A percentile compares a stretch with the other conserved stretches of the same genome.
Evolutionary conservation across 1,284 basidiomycete genomes (phyloP).

Genomic region (Pascua sp.): DNA sequence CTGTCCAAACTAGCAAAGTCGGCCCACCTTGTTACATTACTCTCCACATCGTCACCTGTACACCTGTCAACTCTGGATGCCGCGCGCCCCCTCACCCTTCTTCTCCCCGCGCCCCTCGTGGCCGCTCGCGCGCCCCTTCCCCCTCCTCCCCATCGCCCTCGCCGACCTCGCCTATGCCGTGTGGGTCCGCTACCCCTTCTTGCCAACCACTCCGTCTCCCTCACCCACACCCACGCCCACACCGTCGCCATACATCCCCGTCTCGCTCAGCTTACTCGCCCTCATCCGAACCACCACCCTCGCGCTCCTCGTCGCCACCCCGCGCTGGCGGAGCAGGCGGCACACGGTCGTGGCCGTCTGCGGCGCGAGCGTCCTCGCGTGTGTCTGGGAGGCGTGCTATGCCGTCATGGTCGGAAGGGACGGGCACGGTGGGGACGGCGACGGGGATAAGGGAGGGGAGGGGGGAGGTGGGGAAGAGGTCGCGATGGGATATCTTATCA

Average conservation of each 20-base stretch:
- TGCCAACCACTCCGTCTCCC: background rate
- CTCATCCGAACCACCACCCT: background rate
- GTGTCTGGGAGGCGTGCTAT: conserved; percentile 7
- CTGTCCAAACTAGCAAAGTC: too few relatives aligned
- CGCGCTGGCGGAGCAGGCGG: conserved; percentile 11
- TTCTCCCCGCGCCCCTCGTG: too few relatives aligned
- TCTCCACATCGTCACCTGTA: too few relatives aligned
- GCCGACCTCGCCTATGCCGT: conserved; percentile 7
- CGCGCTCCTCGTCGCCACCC: background rate
- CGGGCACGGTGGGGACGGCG: background rate
- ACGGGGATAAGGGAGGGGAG: background rate
- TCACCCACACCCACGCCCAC: background rate
- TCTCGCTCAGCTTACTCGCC: conserved; percentile 1
- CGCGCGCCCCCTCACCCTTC: too few relatives aligned
- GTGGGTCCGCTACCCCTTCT: background rate
- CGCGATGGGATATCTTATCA: background rate
- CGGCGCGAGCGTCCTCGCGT: conserved; percentile 7
- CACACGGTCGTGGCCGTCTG: conserved; percentile 1
- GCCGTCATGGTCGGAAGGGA: background rate
- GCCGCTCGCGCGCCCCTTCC: conserved; percentile 8
- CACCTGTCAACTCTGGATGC: too few relatives aligned
- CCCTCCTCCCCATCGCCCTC: conserved; percentile 6
- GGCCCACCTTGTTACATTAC: too few relatives aligned
- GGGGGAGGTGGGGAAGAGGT: background rate
- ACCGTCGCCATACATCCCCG: background rate